Conservation (phyloP, 768 basidiomycete species). For the Hericium coralloides region DNA sequence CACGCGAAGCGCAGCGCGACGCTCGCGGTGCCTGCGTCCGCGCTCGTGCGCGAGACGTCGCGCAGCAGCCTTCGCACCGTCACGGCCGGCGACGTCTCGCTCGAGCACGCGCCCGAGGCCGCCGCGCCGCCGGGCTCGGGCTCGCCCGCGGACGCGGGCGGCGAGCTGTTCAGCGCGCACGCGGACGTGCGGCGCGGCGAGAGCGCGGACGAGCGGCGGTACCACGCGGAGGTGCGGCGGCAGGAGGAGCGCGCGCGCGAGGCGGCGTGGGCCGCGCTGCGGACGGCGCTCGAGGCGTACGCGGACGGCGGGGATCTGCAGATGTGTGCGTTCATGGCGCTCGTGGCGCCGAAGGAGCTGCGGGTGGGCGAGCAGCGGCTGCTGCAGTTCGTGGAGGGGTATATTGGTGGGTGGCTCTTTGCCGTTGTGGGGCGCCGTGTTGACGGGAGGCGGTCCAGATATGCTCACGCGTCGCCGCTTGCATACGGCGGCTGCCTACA, state of each 20-base stretch:
- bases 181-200: neutral
- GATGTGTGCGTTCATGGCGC: constrained; percentile 64
- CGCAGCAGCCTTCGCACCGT: constrained; percentile 67
- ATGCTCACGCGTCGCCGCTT: constrained; percentile 52
- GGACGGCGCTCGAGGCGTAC: constrained; percentile 8
- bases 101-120: neutral
- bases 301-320: constrained; percentile 62
- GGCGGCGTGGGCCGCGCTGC: neutral
- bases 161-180: constrained; percentile 6
- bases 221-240: neutral
- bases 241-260: constrained; percentile 1
- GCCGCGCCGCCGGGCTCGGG: constrained; percentile 25
- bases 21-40: neutral
- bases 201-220: constrained; percentile 3
- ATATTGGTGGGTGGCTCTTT: constrained; percentile 46
- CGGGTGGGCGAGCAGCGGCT: constrained; percentile 33
- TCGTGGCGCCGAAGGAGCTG: constrained; percentile 55
- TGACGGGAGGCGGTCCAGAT: constrained; percentile 33
- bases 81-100: constrained; percentile 40
- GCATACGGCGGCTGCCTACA: constrained; percentile 60
- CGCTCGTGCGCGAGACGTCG: constrained; percentile 41
- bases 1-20: constrained; percentile 1
- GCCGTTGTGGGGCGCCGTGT: too few species aligned
- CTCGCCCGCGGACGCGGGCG: neutral
- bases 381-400: constrained; percentile 54